phyloP scores from a whole-genome alignment of 208 protist genomes.

The Leishmania turanica region DNA sequence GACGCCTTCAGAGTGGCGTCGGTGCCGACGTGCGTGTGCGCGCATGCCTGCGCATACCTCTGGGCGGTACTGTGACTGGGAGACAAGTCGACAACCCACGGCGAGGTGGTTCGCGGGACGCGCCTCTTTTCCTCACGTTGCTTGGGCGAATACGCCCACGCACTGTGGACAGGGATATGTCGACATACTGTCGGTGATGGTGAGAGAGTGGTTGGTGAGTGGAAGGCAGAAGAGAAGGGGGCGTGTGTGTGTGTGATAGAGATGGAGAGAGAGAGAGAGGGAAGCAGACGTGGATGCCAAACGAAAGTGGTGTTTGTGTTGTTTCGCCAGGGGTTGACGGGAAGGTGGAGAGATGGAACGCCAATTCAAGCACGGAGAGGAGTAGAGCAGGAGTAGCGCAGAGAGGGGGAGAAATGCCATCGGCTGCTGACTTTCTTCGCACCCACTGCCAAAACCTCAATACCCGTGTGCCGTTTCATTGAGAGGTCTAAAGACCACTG shows the following conservation, averaged over 20 bases:
- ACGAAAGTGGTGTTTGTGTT: not conserved
- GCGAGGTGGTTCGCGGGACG: not conserved
- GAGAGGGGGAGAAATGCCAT: not conserved
- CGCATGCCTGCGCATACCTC: not conserved
- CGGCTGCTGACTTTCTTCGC: too few relatives aligned
- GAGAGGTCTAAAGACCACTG: not conserved
- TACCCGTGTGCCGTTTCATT: not conserved
- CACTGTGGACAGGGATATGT: too few relatives aligned
- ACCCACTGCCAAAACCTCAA: constrained; percentile 2
- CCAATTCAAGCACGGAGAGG: not conserved
- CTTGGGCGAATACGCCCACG: not conserved
- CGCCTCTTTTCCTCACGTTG: not conserved
- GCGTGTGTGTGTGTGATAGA: too few relatives aligned
- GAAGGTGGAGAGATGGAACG: not conserved
- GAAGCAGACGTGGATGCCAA: not conserved
- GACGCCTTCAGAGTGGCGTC: too few relatives aligned
- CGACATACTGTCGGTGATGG: not conserved
- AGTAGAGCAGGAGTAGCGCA: not conserved
- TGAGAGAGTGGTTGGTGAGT: not conserved
- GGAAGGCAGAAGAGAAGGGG: too few relatives aligned
- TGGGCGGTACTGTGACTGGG: not conserved
- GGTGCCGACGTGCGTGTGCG: too few relatives aligned
- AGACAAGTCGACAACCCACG: not conserved
- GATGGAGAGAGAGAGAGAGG: too few relatives aligned
- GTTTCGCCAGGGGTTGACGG: not conserved